Conservation (phyloP, 176 grass and related monocot genomes). For the Hsuehochloa calcarea region DNA sequence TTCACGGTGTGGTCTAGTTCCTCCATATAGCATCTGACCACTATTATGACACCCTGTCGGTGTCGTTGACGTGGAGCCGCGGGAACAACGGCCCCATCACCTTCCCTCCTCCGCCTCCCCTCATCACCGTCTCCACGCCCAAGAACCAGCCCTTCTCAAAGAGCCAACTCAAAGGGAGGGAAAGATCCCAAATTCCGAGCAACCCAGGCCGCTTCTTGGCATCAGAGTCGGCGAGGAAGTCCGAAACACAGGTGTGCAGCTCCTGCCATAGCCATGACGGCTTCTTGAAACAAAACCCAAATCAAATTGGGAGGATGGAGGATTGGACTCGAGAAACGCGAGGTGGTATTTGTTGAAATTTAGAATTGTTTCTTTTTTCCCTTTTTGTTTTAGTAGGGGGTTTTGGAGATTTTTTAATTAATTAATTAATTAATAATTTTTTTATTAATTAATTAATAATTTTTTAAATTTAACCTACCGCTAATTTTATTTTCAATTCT, state of each 20-base stretch:
- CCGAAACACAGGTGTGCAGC: neutral
- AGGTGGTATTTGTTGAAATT: neutral
- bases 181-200: neutral
- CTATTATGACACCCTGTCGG: constrained; percentile 20
- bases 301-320: neutral
- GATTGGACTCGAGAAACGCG: neutral
- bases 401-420: no score
- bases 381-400: no score
- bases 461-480: no score
- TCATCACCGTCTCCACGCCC: constrained; percentile 28
- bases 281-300: neutral
- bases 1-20: neutral
- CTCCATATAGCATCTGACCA: neutral
- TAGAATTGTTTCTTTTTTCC: neutral
- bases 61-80: constrained; percentile 86
- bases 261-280: neutral
- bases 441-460: no score
- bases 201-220: neutral
- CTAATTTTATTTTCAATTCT: no score
- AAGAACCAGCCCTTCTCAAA: neutral
- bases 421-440: no score
- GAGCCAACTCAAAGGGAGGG: neutral
- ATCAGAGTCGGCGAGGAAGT: neutral
- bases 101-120: constrained; percentile 25
- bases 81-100: constrained; percentile 84